These are phyloP conservation scores for Erythrobasidium yunnanense DNA, from an alignment of 768 basidiomycete genomes.

Conservation along the genomic window DNA sequence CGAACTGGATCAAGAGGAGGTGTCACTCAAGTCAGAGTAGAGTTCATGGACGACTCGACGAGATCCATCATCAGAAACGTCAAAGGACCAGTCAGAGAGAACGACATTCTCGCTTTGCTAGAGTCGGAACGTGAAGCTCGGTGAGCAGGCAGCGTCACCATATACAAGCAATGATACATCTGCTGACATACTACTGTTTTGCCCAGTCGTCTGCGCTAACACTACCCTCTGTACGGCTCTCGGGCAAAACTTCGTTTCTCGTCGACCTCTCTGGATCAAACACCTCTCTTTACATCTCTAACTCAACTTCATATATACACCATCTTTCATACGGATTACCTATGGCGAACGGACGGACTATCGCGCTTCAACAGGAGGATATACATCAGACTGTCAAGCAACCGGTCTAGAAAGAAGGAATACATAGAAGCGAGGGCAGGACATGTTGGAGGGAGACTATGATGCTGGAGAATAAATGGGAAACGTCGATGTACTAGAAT, in stretches of 20 bases:
- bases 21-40: conserved; percentile 97
- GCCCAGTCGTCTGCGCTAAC: not conserved
- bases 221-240: not conserved
- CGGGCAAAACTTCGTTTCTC: too few relatives aligned
- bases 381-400: not conserved
- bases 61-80: conserved; percentile 98
- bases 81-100: conserved; percentile 89
- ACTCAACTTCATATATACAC: too few relatives aligned
- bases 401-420: not conserved
- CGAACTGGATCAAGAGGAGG: conserved; percentile 98
- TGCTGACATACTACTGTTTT: not conserved
- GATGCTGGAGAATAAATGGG: not conserved
- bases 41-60: conserved; percentile 94
- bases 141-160: too few relatives aligned
- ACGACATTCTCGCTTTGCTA: conserved; percentile 90
- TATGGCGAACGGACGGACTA: too few relatives aligned
- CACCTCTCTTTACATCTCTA: too few relatives aligned
- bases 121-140: conserved; percentile 99
- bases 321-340: too few relatives aligned
- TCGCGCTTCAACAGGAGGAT: not conserved
- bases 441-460: not conserved
- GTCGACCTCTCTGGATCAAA: too few relatives aligned
- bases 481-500: too few relatives aligned
- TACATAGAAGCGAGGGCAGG: not conserved
- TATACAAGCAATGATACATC: not conserved